Conservation (phyloP, 306 rosid species). For the Mimosa pudica region DNA sequence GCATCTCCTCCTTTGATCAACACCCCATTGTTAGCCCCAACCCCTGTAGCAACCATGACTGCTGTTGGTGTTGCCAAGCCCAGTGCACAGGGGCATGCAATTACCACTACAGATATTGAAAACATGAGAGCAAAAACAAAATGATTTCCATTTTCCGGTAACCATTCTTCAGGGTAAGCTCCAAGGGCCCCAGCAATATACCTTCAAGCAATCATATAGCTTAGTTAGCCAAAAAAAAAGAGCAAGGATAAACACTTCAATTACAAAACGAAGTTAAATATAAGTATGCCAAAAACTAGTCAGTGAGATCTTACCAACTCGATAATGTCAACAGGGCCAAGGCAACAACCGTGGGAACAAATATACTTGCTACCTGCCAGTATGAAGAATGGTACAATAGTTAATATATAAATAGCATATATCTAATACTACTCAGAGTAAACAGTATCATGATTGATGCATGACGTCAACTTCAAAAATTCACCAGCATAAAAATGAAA, state of each 20-base stretch:
- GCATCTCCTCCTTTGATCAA: constrained; percentile 98
- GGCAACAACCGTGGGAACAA: constrained; percentile 83
- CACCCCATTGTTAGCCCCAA: constrained; percentile 97
- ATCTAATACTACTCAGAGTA: constrained; percentile 8
- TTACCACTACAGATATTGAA: constrained; percentile 92
- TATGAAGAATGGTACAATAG: constrained; percentile 33
- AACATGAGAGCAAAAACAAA: constrained; percentile 98
- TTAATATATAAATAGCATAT: constrained; percentile 29
- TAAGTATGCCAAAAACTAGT: constrained; percentile 23
- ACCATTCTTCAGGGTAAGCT: constrained; percentile 88
- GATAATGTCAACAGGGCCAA: constrained; percentile 76
- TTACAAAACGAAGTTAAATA: constrained; percentile 19
- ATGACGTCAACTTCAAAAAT: constrained; percentile 4
- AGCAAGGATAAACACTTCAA: constrained; percentile 26
- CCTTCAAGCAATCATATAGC: constrained; percentile 46
- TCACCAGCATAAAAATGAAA: constrained; percentile 9
- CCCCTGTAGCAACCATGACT: constrained; percentile 99
- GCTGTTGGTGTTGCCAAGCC: constrained; percentile 99
- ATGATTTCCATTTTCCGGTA: constrained; percentile 84
- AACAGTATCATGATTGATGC: not conserved
- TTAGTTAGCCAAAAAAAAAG: not conserved
- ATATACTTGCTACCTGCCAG: constrained; percentile 93
- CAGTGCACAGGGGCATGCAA: constrained; percentile 98
- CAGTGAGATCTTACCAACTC: constrained; percentile 66
- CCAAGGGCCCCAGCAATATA: constrained; percentile 77